A percentile compares a stretch with the other conserved stretches of the same genome.
Conservation (phyloP, 805 yeast genomes). For the Yamadazyma laniorum region DNA sequence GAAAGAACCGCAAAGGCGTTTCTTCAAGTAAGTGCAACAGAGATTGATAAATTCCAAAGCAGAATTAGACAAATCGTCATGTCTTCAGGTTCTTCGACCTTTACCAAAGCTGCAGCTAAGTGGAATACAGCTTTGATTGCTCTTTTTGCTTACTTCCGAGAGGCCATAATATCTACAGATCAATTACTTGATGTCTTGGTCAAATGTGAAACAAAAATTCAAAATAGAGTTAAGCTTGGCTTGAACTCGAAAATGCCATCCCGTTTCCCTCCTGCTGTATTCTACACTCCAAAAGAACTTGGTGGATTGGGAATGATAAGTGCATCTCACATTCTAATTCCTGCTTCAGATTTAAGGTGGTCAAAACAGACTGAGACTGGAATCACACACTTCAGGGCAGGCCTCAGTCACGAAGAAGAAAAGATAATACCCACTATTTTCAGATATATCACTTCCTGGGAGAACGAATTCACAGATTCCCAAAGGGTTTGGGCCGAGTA, state of each 20-base stretch:
- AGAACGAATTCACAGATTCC: slow-evolving; percentile 89
- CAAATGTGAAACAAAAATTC: slow-evolving; percentile 88
- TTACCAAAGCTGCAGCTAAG: slow-evolving; percentile 88
- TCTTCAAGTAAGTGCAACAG: slow-evolving; percentile 78
- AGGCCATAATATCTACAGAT: slow-evolving; percentile 85
- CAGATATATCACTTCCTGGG: slow-evolving; percentile 94
- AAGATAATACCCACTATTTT: slow-evolving; percentile 89
- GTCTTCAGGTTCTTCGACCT: slow-evolving; percentile 95
- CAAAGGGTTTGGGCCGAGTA: slow-evolving; percentile 98
- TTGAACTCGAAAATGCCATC: slow-evolving; percentile 98
- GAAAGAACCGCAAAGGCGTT: slow-evolving; percentile 89
- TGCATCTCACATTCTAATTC: slow-evolving; percentile 93
- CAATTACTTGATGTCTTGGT: slow-evolving; percentile 77
- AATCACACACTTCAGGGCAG: slow-evolving; percentile 89
- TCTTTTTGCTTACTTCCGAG: slow-evolving; percentile 85
- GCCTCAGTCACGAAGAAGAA: slow-evolving; percentile 80
- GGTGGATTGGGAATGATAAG: slow-evolving; percentile 98
- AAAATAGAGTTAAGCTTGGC: slow-evolving; percentile 91
- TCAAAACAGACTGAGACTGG: slow-evolving; percentile 93
- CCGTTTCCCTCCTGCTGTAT: slow-evolving; percentile 97
- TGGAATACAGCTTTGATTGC: slow-evolving; percentile 94
- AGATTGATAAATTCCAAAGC: slow-evolving; percentile 75
- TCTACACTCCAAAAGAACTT: slow-evolving; percentile 93
- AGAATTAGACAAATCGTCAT: slow-evolving; percentile 85
- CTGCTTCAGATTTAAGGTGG: slow-evolving; percentile 89